phyloP scores from a whole-genome alignment of 345 rosid species.

The Erucastrum elatum region DNA sequence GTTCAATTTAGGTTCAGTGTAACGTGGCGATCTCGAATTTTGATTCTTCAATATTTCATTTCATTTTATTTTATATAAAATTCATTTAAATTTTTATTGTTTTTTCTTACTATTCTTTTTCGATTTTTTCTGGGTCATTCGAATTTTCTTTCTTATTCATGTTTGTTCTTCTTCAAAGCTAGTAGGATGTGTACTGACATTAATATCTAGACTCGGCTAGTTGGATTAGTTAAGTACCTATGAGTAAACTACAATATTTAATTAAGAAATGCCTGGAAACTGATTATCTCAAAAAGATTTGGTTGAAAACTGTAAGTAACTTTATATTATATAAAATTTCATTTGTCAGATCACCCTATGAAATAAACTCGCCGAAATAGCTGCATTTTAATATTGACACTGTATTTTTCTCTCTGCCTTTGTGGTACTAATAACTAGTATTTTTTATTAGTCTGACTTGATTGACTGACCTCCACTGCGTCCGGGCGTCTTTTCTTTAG shows the following conservation, averaged over 20 bases:
- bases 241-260: slow-evolving; percentile 19
- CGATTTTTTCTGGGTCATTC: too few species aligned
- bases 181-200: slow-evolving; percentile 2
- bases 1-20: background rate
- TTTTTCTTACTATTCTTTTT: too few species aligned
- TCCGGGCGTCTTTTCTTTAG: background rate
- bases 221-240: slow-evolving; percentile 31
- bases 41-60: background rate
- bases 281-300: slow-evolving; percentile 30
- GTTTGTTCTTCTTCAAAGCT: background rate
- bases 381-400: slow-evolving; percentile 29
- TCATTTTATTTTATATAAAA: background rate
- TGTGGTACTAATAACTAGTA: background rate
- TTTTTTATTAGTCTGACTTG: slow-evolving; percentile 21
- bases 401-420: slow-evolving; percentile 10
- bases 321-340: slow-evolving; percentile 25
- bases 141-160: too few species aligned
- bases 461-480: slow-evolving; percentile 9
- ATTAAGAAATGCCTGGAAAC: slow-evolving; percentile 27
- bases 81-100: too few species aligned
- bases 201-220: slow-evolving; percentile 6
- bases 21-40: background rate
- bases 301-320: slow-evolving; percentile 18
- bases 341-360: slow-evolving; percentile 39
- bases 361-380: slow-evolving; percentile 35